Evolutionary conservation across 2,329 filamentous ascomycete genomes (phyloP), one percentile per base, ranked within the genome.

Genomic region (Penicillium freii): DNA sequence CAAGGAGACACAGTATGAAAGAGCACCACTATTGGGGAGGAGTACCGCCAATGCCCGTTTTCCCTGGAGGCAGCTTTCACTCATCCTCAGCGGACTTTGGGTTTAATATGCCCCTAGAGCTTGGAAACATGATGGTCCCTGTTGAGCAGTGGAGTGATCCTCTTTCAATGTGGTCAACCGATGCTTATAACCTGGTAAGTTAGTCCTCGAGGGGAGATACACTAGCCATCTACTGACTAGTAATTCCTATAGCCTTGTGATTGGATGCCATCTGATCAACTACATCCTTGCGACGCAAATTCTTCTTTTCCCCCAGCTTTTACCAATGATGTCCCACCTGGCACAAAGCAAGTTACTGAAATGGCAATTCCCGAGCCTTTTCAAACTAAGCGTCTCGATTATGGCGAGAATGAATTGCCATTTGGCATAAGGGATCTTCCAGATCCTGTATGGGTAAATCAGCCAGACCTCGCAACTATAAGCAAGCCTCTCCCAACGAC

Each of bases 1-100:
- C 36, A 19, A 53, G 45, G 17, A 55, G 50, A n/a, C 13, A 50
- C 7, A 40, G 45, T 0, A 46, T 21, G 10, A 44, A 50, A 19
- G 25, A 21, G 11, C 38, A 52, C 2, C 29, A 51, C 9, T 49
- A 25, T 21, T 65, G 62, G 62, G 15, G 15, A 27, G 46, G 31
- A n/a, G 23, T 19, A 4, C 40, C 49, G 2, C 9, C 5, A 27
- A 49, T 44, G 21, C 21, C 40, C 5, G 3, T 13, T 19, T 19
- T 42, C 4, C n/a, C 52, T 13, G 34, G 11, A 19, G 42, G n/a
- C 5, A 31, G 27, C 19, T 13, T 51, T 0, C 15, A 23, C 13
- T 15, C 27, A 7, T 13, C 33, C 21, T 23, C 39, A 10, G 29
- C 5, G 0, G 45, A 49, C 0, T 5, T 23, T 25, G 23, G 21